A percentile compares a stretch with the other conserved stretches of the same genome.
phyloP scores from a whole-genome alignment of 164 flowering plant species.

The Stephania yunnanensis region DNA sequence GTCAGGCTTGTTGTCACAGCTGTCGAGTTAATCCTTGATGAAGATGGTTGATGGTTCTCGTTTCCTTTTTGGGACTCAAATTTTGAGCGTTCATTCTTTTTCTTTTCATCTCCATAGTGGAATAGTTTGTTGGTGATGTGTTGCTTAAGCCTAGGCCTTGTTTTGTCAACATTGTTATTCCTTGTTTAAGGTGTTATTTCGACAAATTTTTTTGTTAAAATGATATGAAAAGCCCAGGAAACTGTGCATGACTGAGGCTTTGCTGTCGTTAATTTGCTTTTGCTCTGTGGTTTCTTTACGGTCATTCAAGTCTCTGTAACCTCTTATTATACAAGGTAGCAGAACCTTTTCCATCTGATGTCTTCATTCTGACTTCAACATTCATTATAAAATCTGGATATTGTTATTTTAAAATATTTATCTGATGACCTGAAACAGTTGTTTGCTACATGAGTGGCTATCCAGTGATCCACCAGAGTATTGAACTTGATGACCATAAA shows the following conservation, averaged over 20 bases:
- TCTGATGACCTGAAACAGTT: too few species aligned
- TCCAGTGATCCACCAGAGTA: too few species aligned
- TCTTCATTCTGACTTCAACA: too few species aligned
- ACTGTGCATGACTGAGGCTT: background rate
- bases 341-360: too few species aligned
- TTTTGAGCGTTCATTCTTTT: background rate
- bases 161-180: background rate
- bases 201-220: background rate
- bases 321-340: too few species aligned
- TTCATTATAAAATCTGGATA: too few species aligned
- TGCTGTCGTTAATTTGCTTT: too few species aligned
- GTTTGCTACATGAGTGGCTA: too few species aligned
- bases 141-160: background rate
- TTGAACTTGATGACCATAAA: too few species aligned
- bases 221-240: background rate
- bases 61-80: background rate
- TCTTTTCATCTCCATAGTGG: background rate
- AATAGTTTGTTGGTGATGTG: background rate
- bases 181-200: background rate
- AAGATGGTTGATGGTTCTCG: conserved; percentile 3
- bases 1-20: conserved; percentile 1
- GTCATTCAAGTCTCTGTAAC: too few species aligned
- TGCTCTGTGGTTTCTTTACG: too few species aligned
- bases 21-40: background rate
- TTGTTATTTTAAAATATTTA: too few species aligned